Conservation (phyloP, 2,329 filamentous ascomycete genomes). For the Zasmidium citrigriseum region DNA sequence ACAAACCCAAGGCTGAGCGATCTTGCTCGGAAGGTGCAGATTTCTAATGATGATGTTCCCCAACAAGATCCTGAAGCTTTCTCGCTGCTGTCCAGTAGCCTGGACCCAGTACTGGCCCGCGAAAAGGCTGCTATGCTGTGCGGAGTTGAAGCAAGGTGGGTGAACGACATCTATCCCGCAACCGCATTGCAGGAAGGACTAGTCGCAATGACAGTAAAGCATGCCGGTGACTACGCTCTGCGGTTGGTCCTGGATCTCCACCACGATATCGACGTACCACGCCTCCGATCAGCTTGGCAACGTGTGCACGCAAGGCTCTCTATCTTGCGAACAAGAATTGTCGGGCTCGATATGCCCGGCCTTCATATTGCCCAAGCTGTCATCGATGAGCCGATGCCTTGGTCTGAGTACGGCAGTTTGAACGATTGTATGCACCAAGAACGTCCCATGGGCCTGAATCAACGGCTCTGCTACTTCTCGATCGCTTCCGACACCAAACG, state of each 20-base stretch:
- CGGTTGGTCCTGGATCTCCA: constrained; percentile 31
- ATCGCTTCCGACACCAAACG: neutral
- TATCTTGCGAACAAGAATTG: constrained; percentile 40
- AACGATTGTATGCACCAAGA: constrained; percentile 32
- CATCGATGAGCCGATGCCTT: constrained; percentile 35
- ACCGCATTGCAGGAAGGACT: constrained; percentile 29
- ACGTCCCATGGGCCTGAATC: neutral
- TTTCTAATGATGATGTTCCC: neutral
- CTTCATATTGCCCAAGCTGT: constrained; percentile 13
- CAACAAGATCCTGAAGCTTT: neutral
- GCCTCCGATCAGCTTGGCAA: constrained; percentile 41
- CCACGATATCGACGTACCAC: constrained; percentile 32
- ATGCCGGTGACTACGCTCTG: constrained; percentile 53
- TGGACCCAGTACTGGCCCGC: neutral
- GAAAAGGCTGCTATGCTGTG: constrained; percentile 3
- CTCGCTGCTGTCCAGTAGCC: neutral
- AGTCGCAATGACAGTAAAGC: constrained; percentile 55
- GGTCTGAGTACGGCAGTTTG: constrained; percentile 30
- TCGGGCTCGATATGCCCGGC: constrained; percentile 5
- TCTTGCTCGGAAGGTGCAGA: neutral
- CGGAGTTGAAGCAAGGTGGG: constrained; percentile 11
- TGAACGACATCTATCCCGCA: constrained; percentile 55
- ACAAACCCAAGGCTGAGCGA: neutral
- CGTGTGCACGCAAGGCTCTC: constrained; percentile 31
- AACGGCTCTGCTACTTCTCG: neutral